Conservation (phyloP, 2,329 filamentous ascomycete genomes). For the Fusarium musae region DNA sequence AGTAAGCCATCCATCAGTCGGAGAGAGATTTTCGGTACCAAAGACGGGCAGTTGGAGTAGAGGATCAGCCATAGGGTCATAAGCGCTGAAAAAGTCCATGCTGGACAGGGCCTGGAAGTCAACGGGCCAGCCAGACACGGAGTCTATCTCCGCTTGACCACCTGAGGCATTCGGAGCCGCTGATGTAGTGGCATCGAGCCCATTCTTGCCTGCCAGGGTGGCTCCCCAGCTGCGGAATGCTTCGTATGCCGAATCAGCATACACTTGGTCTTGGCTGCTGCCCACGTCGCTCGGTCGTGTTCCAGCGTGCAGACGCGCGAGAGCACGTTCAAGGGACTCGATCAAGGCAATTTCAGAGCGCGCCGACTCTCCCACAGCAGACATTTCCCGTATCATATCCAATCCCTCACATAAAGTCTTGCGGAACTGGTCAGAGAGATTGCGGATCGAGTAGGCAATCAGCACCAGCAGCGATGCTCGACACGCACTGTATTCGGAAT, state of each 20-base stretch:
- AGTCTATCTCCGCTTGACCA: not conserved
- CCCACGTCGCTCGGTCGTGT: not conserved
- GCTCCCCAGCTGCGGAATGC: constrained; percentile 4
- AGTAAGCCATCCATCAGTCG: not conserved
- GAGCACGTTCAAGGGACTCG: constrained; percentile 4
- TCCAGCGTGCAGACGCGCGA: not conserved
- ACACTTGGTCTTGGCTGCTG: not conserved
- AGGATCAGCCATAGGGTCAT: not conserved
- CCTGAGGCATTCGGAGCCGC: not conserved
- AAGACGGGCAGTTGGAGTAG: not conserved
- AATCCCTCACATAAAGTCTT: not conserved
- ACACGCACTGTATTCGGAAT: constrained; percentile 9
- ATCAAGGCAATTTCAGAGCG: not conserved
- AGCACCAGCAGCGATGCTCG: constrained; percentile 3
- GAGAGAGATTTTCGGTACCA: not conserved
- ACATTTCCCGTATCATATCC: constrained; percentile 5
- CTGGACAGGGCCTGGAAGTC: not conserved
- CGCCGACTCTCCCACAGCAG: not conserved
- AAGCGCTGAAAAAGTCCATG: constrained; percentile 9
- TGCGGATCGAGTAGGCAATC: constrained; percentile 8
- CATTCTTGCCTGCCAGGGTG: not conserved
- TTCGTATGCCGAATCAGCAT: not conserved
- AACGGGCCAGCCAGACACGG: not conserved
- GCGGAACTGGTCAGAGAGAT: not conserved
- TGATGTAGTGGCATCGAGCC: not conserved